Evolutionary conservation across 2,329 filamentous ascomycete species (phyloP).

Genomic region (Ceratocystis papillata): DNA sequence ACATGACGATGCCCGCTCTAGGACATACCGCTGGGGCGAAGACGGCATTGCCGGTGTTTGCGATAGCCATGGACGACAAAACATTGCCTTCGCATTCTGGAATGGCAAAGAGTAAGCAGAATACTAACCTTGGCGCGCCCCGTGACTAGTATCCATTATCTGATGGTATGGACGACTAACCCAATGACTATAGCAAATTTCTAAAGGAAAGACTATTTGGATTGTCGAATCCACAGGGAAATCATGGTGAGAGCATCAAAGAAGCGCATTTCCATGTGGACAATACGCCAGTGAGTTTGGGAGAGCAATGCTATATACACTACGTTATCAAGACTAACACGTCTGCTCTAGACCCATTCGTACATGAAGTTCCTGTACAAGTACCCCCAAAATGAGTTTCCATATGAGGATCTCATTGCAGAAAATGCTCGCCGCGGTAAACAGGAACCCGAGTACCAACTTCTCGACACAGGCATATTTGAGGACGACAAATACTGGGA

Average conservation of each 20-base stretch:
- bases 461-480: constrained; percentile 80
- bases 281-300: constrained; percentile 57
- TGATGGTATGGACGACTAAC: not conserved
- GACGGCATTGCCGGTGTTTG: constrained; percentile 92
- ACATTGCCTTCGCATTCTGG: constrained; percentile 95
- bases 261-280: constrained; percentile 94
- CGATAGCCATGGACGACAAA: constrained; percentile 81
- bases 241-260: constrained; percentile 94
- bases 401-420: constrained; percentile 75
- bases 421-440: constrained; percentile 71
- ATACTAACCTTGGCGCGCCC: too few species aligned
- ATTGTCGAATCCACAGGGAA: constrained; percentile 89
- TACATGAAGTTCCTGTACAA: constrained; percentile 99
- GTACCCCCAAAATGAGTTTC: constrained; percentile 83
- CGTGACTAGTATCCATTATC: not conserved
- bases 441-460: constrained; percentile 77
- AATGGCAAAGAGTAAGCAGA: constrained; percentile 74
- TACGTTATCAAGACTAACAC: not conserved
- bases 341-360: constrained; percentile 48
- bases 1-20: constrained; percentile 79
- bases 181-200: constrained; percentile 53
- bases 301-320: not conserved
- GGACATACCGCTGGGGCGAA: constrained; percentile 90
- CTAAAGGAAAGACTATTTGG: constrained; percentile 93
- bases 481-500: constrained; percentile 91